Evolutionary conservation across 2,329 filamentous ascomycete species (phyloP), one percentile per base, ranked within the genome.

Genomic region (Paracorniculantispora psalliotae): DNA sequence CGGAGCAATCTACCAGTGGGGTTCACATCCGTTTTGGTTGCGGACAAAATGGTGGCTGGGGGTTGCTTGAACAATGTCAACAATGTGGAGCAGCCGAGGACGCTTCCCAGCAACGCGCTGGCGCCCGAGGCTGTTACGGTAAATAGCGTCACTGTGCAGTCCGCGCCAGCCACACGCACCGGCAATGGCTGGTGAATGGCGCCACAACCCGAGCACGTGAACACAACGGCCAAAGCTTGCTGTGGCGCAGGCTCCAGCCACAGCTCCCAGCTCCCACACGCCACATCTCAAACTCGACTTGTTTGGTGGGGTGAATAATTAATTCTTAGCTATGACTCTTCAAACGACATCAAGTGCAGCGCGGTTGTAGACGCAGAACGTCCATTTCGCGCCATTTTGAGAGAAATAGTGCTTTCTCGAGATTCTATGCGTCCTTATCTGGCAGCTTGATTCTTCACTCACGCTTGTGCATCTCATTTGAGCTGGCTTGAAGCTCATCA

Each of bases 61-160:
- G 59, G 55, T 61, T 57, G 35, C 30, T 47, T 53, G 25, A 39
- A 44, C 57, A 56, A 64, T 64, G 62, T 63, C 62, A 63, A 64
- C 63, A 64, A 57, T 63, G 63, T 63, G 62, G 62, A 62, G 56
- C 56, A 50, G 39, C 59, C 58, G 43, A 49, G 55, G 59, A 60
- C 8, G 56, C 59, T 44, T 57, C 57, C 62, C 53, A 62, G 63
- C 62, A 64, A 64, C 63, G 58, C 67, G 67, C 67, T 67, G 61
- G 60, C 61, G 61, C 59, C 67, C 61, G 63, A 64, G 69, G 69
- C 71, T 75, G 76, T 78, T 63, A 72, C 72, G 72, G 55, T 44
- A 51, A 50, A 57, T 57, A 43, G 55, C 46, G 55, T 50, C 47
- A 49, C 54, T 33, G 47, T 37, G n/a, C 13, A 50, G n/a, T n/a